phyloP scores from a whole-genome alignment of 805 yeast genomes.

The Wickerhamiella spandovensis region DNA sequence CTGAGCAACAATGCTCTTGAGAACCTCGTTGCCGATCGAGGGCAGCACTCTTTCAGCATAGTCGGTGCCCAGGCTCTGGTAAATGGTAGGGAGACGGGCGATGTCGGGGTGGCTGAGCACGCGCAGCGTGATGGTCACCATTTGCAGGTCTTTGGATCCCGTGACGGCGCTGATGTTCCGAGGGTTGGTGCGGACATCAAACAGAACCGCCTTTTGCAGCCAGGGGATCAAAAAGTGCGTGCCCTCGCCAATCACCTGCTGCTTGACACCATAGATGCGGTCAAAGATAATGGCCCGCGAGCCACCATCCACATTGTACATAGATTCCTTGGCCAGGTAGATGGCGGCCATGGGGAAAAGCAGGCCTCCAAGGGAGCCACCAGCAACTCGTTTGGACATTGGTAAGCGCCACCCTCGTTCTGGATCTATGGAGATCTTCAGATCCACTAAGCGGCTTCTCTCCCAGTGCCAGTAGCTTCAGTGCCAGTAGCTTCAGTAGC shows the following conservation, averaged over 20 bases:
- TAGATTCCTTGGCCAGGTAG: slow-evolving; percentile 51
- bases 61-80: slow-evolving; percentile 83
- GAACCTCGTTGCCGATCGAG: slow-evolving; percentile 82
- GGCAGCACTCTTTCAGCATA: slow-evolving; percentile 92
- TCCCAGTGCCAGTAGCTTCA: no score
- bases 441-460: no score
- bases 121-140: slow-evolving; percentile 83
- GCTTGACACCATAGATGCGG: slow-evolving; percentile 77
- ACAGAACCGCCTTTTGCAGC: slow-evolving; percentile 83
- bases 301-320: slow-evolving; percentile 95
- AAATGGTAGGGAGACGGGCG: slow-evolving; percentile 62
- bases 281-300: slow-evolving; percentile 92
- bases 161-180: slow-evolving; percentile 87
- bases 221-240: slow-evolving; percentile 92
- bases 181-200: slow-evolving; percentile 89
- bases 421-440: no score
- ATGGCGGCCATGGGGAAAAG: slow-evolving; percentile 33
- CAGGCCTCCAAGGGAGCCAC: slow-evolving; percentile 16
- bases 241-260: slow-evolving; percentile 87
- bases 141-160: slow-evolving; percentile 94
- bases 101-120: slow-evolving; percentile 93
- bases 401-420: not conserved
- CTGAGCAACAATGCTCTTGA: slow-evolving; percentile 83
- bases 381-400: slow-evolving; percentile 4
- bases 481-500: no score